Conservation (phyloP, 192 early-diverging fungal species). For the Umbelopsis isabellina region DNA sequence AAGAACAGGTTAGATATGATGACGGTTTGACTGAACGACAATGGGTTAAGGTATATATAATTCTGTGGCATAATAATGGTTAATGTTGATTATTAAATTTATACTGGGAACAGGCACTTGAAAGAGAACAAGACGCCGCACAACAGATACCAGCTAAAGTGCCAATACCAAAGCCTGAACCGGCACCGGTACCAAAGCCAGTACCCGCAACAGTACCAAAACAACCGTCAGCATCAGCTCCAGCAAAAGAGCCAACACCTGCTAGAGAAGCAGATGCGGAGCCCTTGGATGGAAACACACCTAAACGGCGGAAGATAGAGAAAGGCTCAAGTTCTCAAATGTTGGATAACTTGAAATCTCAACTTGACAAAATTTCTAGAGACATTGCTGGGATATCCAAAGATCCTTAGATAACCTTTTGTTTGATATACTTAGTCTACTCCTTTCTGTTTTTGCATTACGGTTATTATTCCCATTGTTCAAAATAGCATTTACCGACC, state of each 20-base stretch:
- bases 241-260: too few relatives aligned
- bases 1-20: constrained; percentile 82
- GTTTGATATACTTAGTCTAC: neutral
- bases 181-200: too few relatives aligned
- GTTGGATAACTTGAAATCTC: constrained; percentile 9
- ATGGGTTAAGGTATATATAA: constrained; percentile 64
- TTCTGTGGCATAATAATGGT: too few relatives aligned
- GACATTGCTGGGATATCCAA: constrained; percentile 17
- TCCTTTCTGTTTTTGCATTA: too few relatives aligned
- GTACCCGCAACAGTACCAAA: neutral
- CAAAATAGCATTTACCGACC: neutral
- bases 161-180: too few relatives aligned
- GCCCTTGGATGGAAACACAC: neutral
- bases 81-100: neutral
- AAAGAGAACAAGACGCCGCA: constrained; percentile 1
- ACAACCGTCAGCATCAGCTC: neutral
- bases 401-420: neutral
- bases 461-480: neutral
- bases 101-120: neutral
- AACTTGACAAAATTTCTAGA: constrained; percentile 17
- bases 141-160: neutral
- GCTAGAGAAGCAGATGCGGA: too few relatives aligned
- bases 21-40: constrained; percentile 95
- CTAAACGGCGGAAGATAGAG: constrained; percentile 13
- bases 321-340: constrained; percentile 15